Evolutionary conservation across 2,329 filamentous ascomycete species (phyloP).

Genomic region (Paramyrothecium sp.): DNA sequence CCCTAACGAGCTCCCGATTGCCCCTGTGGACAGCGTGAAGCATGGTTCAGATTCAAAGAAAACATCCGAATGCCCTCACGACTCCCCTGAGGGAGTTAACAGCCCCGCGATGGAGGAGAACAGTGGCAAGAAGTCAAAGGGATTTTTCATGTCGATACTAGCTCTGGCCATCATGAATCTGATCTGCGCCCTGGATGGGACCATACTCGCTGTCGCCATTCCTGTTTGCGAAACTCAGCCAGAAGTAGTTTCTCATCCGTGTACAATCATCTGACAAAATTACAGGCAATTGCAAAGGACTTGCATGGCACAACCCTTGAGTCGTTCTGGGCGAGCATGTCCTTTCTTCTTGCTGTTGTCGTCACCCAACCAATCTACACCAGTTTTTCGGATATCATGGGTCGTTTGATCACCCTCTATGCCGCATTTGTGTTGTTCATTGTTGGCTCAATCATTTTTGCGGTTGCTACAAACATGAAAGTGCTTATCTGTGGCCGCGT

Average conservation of each 20-base stretch:
- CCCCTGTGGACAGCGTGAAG: too few species aligned
- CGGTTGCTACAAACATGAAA: background rate
- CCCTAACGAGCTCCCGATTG: too few species aligned
- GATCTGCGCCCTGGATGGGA: background rate
- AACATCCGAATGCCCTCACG: too few species aligned
- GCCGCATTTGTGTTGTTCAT: conserved; percentile 25
- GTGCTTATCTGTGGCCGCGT: background rate
- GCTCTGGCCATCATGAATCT: background rate
- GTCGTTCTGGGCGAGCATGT: conserved; percentile 70
- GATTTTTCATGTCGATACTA: background rate
- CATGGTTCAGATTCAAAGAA: too few species aligned
- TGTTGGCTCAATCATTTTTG: conserved; percentile 31
- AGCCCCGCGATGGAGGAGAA: too few species aligned
- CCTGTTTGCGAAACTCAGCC: background rate
- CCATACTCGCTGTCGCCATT: background rate
- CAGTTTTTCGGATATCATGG: conserved; percentile 26
- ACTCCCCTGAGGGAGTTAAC: too few species aligned
- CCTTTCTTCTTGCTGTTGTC: conserved; percentile 64
- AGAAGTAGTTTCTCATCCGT: background rate
- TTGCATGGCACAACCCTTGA: conserved; percentile 54
- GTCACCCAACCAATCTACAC: conserved; percentile 49
- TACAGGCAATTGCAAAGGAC: conserved; percentile 45
- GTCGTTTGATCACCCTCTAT: conserved; percentile 24
- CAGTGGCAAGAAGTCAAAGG: too few species aligned
- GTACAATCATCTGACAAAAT: too few species aligned